Evolutionary conservation across 768 basidiomycete genomes (phyloP), one percentile per base, ranked within the genome.

Genomic region (Kwoniella botswanensis): DNA sequence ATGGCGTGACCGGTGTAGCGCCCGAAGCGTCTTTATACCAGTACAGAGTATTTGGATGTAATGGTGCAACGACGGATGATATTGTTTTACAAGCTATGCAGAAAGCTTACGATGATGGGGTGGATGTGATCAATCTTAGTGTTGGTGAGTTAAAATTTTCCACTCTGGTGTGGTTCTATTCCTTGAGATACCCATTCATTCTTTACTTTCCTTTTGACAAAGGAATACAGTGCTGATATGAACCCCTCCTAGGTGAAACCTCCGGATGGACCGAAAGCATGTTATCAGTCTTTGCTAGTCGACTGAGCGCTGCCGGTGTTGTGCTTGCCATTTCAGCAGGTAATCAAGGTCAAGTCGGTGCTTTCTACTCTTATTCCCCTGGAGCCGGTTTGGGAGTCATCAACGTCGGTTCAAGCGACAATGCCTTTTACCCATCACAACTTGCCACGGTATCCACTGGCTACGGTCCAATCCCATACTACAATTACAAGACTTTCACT

Each of bases 1-100:
- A 88, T 85, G 88, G 88, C 82, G 88, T 91, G 76, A 88, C 88
- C 59, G 91, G 91, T 65, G 90, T 90, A 52, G 90, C 91, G 2
- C 90, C 87, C 68, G 85, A 86, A 1, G 88, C 90, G 0, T 86
- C 86, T 2, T 81, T 91, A 46, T 86, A 83, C 62, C 73, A 70
- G 58, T 84, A 83, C 83, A 82, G 89, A 62, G 85, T 91, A 10
- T 91, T 90, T 76, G 88, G 89, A 2, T 92, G 91, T 77, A 72
- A 63, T 2, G 89, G 88, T 0, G 79, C 69, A 11, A 85, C 87
- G 0, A 67, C 78, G 1, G 68, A 85, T 52, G 84, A 84, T 60
- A 71, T 85, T 60, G 76, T 83, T 58, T 84, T 58, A 86, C 88
- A 74, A 86, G 90, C 80, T 81, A 89, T 90, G 73, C 74, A 76